Base-by-base conservation (phyloP, 2,329 filamentous ascomycete species). In the Alternaria ethzedia region DNA sequence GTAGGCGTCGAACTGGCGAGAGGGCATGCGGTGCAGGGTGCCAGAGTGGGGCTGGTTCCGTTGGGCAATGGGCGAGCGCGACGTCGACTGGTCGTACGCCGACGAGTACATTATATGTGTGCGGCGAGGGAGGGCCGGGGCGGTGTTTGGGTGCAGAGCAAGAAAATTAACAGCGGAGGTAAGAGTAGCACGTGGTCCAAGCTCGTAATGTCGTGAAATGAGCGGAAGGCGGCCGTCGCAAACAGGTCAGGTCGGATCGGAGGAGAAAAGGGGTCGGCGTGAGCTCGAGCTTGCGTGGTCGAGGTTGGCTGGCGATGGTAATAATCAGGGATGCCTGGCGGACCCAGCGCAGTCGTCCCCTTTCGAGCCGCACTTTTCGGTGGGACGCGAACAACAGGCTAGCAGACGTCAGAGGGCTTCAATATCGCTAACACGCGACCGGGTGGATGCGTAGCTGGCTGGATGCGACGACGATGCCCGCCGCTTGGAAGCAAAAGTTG, bases 1-100 rank as follows among this genome's bases (percentile, higher is more conserved):
- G 76, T 91, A 90, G 64, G 86, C 85, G 70, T 97, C 93, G 78
- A 94, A 92, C 70, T 91, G 91, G 72, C 93, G 88, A 71, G 93
- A 94, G 46, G 89, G 84, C 77, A 91, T 90, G 70, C 91, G 88
- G 75, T 91, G 88, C 61, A 91, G 83, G 62, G 86, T 84, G 84
- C 90, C 84, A 7, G 59, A 36, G 63, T 77, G 71, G 28, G 84
- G 84, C 73, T 87, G 86, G 71, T 87, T 88, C 64, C 91, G 91
- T 78, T 91, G 89, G 30, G 90, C 89, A 76, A 88, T 90, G 43
- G 93, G 92, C 68, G 91, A 93, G 75, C 92, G 90, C 78, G 89
- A 90, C 66, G 78, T 75, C 51, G 72, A 71, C 67, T 76, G 72
- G 70, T 80, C 78, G 72, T 80, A 80, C 50, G 72, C 66, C 36